Evolutionary conservation across 2,329 filamentous ascomycete species (phyloP).

Genomic region (Pyrenochaeta sp.): DNA sequence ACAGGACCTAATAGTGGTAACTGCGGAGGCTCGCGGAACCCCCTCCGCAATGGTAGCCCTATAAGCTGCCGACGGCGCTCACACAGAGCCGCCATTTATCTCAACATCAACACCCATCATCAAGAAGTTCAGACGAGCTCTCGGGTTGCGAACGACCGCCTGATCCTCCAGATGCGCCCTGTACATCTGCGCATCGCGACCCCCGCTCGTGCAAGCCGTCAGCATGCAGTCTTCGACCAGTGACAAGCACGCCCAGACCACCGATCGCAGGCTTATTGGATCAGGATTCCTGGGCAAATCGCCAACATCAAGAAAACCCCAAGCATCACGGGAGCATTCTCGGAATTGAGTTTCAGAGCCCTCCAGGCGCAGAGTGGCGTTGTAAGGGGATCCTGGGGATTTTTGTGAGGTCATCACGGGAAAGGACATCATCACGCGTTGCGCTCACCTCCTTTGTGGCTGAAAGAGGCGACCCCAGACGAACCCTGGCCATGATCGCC

Average conservation of each 20-base stretch:
- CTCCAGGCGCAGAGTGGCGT: conserved; percentile 3
- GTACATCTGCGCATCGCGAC: background rate
- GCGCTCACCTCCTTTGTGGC: background rate
- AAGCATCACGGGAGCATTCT: conserved; percentile 7
- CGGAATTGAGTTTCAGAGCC: background rate
- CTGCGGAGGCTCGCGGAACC: too few relatives aligned
- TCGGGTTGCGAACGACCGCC: background rate
- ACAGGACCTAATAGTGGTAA: too few relatives aligned
- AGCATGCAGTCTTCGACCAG: background rate
- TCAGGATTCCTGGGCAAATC: background rate
- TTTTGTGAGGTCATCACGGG: background rate
- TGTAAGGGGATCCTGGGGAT: conserved; percentile 7
- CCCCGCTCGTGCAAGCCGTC: background rate
- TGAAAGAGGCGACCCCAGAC: too few relatives aligned
- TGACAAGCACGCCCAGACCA: conserved; percentile 5
- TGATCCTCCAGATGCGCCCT: background rate
- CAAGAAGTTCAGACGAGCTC: background rate
- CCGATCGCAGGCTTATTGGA: conserved; percentile 12
- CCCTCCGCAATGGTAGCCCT: too few relatives aligned
- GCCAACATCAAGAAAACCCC: background rate
- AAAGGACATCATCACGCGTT: background rate
- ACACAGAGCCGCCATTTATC: conserved; percentile 1
- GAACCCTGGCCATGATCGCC: too few relatives aligned
- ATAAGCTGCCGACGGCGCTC: too few relatives aligned
- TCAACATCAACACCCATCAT: background rate